phyloP scores from a whole-genome alignment of 1,284 basidiomycete genomes.

The Fomitopsis schrenkii region DNA sequence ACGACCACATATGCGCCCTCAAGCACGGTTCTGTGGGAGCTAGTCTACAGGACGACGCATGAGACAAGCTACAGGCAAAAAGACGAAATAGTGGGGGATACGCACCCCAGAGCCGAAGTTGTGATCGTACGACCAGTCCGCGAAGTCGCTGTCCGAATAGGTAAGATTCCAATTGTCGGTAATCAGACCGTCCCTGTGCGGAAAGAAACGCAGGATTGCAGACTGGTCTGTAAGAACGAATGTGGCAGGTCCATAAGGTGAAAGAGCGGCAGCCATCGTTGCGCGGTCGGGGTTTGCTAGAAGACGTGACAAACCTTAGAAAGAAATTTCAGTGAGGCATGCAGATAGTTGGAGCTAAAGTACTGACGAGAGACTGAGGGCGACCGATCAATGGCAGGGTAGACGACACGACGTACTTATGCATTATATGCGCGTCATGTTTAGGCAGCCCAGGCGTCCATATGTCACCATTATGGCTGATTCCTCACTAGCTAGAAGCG shows the following conservation, averaged over 20 bases:
- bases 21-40: neutral
- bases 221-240: neutral
- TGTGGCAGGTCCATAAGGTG: neutral
- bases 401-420: no score
- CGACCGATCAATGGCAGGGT: neutral
- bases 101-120: neutral
- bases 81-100: no score
- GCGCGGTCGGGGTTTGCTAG: neutral
- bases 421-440: neutral
- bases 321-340: neutral
- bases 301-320: neutral
- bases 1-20: neutral
- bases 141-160: neutral
- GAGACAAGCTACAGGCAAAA: neutral
- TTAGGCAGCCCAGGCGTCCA: neutral
- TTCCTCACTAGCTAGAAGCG: no score
- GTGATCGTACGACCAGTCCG: neutral
- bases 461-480: no score
- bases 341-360: neutral
- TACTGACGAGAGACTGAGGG: neutral
- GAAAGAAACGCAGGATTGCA: neutral
- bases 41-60: neutral
- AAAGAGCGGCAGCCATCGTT: neutral
- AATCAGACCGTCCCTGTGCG: neutral
- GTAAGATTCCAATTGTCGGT: neutral